Base-by-base conservation (phyloP, 495 filamentous ascomycete genomes). In the Neurospora sp. region DNA sequence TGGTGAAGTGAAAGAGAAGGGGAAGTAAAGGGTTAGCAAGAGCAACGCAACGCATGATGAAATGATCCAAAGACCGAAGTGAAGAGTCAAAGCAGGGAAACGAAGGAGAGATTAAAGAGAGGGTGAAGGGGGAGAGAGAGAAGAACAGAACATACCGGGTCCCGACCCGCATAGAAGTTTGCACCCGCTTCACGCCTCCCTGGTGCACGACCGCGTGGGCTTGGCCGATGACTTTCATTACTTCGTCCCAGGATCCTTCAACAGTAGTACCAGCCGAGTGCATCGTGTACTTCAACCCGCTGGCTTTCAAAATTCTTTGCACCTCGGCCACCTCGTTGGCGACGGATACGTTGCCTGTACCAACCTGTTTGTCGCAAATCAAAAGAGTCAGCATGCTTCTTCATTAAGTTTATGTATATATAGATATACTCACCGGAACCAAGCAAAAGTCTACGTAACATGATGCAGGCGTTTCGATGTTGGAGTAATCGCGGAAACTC, bases 261-360 rank as follows among this genome's bases (percentile, higher is more conserved):
- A 98, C 87, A 0, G 95, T 97, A 0, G 94, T 98, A 20, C 95
- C 95, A 7, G 92, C 92, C 3, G 92, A 94, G 79, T 97, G 95
- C 94, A 98, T 95, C 69, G 87, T 88, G 78, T 94, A 95, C 65
- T 86, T 89, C 75, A 98, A 77, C 8, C 92, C 93, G 72, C 90
- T 94, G 70, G 86, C 87, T 77, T 90, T 88, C 75, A 99, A 86
- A 20, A 99, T 85, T n/a, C 90, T 86, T 80, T 98, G 95, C 59
- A 99, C 94, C 47, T 91, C 89, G 47, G 96, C 94, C 40, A 99
- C 88, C 80, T 98, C 92, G 69, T 89, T 85, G 1, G 93, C 93
- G 27, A 99, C 94, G 9, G 93, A 97, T 41, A 92, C 87, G 6
- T 86, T 90, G 35, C 86, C 86, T 1, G 94, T 97, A 74, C 96